Conservation (phyloP, 2,329 filamentous ascomycete genomes). For the Fusarium sarcochroum region DNA sequence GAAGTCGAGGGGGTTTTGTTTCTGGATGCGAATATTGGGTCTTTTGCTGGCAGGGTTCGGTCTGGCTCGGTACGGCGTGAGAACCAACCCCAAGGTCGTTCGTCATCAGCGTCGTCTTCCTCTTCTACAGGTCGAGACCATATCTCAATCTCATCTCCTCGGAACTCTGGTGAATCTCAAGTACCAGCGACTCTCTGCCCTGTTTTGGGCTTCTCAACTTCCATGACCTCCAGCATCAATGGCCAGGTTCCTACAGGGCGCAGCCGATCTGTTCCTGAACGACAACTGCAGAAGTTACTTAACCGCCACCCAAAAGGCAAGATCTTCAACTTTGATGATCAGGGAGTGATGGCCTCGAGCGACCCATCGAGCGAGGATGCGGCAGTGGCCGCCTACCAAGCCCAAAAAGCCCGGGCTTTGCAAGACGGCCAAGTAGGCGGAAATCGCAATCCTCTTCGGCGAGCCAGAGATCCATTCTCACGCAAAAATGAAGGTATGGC, state of each 20-base stretch:
- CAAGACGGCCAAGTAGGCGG: background rate
- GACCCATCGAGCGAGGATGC: slow-evolving; percentile 50
- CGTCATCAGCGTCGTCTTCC: slow-evolving; percentile 27
- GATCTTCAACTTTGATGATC: slow-evolving; percentile 61
- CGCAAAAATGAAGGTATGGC: slow-evolving; percentile 37
- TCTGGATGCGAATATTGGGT: slow-evolving; percentile 53
- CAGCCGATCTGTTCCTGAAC: slow-evolving; percentile 4
- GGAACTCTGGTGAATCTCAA: slow-evolving; percentile 45
- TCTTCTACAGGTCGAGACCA: slow-evolving; percentile 8
- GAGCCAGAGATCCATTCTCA: slow-evolving; percentile 22
- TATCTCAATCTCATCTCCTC: slow-evolving; percentile 19
- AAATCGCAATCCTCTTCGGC: background rate
- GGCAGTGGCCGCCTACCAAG: background rate
- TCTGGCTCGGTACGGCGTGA: slow-evolving; percentile 5
- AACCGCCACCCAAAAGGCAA: slow-evolving; percentile 61
- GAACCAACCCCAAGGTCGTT: background rate
- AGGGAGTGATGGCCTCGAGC: slow-evolving; percentile 53
- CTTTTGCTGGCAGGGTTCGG: slow-evolving; percentile 23
- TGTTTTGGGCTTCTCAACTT: slow-evolving; percentile 58
- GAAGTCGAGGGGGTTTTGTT: slow-evolving; percentile 56
- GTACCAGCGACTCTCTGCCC: slow-evolving; percentile 42
- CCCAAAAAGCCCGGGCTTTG: background rate
- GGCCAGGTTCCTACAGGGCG: slow-evolving; percentile 34
- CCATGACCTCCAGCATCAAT: slow-evolving; percentile 52
- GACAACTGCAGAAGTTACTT: slow-evolving; percentile 23